Evolutionary conservation across 495 filamentous ascomycete genomes (phyloP).

Genomic region (Penicillium egyptiacum): DNA sequence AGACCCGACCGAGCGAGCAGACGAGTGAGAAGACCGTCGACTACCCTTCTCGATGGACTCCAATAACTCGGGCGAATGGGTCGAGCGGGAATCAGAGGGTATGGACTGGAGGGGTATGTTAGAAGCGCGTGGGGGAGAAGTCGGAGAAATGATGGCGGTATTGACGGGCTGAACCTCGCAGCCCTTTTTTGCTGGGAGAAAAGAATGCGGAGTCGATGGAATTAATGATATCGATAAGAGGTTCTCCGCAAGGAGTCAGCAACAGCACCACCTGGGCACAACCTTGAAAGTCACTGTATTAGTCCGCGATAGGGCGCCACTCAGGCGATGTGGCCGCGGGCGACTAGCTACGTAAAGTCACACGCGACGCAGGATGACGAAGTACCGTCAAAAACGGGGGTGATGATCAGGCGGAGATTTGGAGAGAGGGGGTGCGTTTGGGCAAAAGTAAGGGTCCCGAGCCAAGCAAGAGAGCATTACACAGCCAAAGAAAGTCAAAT

Average conservation of each 20-base stretch:
- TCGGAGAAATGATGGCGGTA: constrained; percentile 61
- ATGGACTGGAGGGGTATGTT: constrained; percentile 60
- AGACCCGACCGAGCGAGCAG: constrained; percentile 61
- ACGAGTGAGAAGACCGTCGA: constrained; percentile 56
- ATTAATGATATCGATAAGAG: constrained; percentile 9
- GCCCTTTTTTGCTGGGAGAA: constrained; percentile 31
- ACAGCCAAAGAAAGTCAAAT: not conserved
- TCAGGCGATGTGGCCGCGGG: constrained; percentile 4
- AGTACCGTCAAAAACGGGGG: constrained; percentile 18
- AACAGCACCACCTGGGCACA: constrained; percentile 1
- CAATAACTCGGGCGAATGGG: constrained; percentile 36
- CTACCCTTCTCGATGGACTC: constrained; percentile 50
- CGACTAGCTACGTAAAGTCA: constrained; percentile 9
- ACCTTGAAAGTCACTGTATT: not conserved
- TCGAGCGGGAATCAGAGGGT: constrained; percentile 37
- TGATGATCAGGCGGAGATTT: constrained; percentile 29
- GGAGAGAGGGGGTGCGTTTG: constrained; percentile 5
- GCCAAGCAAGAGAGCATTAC: constrained; percentile 3
- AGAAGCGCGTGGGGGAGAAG: constrained; percentile 46
- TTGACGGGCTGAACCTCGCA: constrained; percentile 45
- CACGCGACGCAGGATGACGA: constrained; percentile 35
- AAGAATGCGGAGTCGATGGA: constrained; percentile 12
- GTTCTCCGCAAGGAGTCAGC: constrained; percentile 15
- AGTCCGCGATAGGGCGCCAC: constrained; percentile 13
- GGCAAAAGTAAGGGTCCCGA: constrained; percentile 5